phyloP scores from a whole-genome alignment of 2,329 filamentous ascomycete genomes.

The Pezicula rhizophila region DNA sequence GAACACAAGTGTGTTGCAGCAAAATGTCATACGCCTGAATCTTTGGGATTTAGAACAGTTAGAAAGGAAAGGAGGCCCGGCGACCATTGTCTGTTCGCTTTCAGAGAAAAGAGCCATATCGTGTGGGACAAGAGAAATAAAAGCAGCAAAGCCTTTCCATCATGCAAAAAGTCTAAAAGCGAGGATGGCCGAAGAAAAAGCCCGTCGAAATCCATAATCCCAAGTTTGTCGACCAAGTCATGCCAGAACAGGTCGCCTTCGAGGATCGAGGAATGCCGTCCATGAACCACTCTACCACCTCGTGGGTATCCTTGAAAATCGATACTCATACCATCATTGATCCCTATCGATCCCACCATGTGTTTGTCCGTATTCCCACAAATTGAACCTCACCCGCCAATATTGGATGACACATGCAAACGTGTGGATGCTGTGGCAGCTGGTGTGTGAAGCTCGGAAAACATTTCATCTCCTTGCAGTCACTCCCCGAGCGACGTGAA shows the following conservation, averaged over 20 bases:
- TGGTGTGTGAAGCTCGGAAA: conserved; percentile 23
- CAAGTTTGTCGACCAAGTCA: conserved; percentile 16
- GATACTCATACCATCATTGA: conserved; percentile 28
- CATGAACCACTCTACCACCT: conserved; percentile 22
- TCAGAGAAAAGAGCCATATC: conserved; percentile 19
- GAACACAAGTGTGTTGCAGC: conserved; percentile 24
- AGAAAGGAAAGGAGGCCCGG: conserved; percentile 25
- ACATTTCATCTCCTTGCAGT: conserved; percentile 16
- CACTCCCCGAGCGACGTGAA: conserved; percentile 24
- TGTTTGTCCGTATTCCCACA: conserved; percentile 22
- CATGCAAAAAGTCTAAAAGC: conserved; percentile 29
- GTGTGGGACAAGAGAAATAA: conserved; percentile 27
- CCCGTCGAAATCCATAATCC: conserved; percentile 18
- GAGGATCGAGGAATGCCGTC: conserved; percentile 16
- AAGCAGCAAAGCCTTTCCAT: conserved; percentile 24
- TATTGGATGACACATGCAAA: conserved; percentile 21
- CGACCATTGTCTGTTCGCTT: conserved; percentile 24
- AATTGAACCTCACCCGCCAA: conserved; percentile 21
- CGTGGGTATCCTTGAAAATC: conserved; percentile 26
- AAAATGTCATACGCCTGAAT: conserved; percentile 28
- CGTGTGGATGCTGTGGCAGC: conserved; percentile 22
- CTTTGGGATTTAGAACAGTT: conserved; percentile 22
- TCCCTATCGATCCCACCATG: conserved; percentile 21
- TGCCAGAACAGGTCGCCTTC: conserved; percentile 15
- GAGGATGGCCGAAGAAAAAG: conserved; percentile 20